phyloP scores from a whole-genome alignment of 116 monocot species.

The Cymodocea nodosa region DNA sequence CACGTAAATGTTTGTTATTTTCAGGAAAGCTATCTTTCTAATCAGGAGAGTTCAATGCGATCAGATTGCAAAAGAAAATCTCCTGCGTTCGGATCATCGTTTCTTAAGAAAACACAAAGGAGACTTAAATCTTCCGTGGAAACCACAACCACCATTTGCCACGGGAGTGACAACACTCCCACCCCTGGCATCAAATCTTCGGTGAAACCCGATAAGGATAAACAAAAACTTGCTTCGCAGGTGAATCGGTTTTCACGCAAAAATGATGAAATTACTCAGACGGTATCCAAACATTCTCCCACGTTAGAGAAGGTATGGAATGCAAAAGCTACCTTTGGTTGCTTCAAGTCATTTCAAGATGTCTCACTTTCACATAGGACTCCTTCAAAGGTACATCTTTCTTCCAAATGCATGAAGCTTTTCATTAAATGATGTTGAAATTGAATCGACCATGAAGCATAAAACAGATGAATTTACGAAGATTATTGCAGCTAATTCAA shows the following conservation, averaged over 20 bases:
- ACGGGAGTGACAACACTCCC: neutral
- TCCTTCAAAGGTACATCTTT: conserved; percentile 11
- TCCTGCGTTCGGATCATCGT: neutral
- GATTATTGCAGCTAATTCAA: neutral
- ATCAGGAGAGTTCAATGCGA: conserved; percentile 6
- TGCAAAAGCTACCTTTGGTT: neutral
- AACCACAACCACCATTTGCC: neutral
- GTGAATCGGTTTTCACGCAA: neutral
- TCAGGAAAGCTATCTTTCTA: conserved; percentile 9
- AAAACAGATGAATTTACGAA: too few relatives aligned
- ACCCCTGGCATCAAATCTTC: neutral
- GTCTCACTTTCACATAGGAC: neutral
- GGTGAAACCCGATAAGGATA: neutral
- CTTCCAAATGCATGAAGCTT: neutral
- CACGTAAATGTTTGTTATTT: neutral
- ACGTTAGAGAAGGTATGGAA: neutral
- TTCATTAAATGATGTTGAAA: neutral
- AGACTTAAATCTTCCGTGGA: neutral
- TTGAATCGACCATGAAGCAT: neutral
- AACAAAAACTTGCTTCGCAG: neutral
- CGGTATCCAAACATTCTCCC: neutral
- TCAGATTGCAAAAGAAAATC: conserved; percentile 5
- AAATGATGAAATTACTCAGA: neutral
- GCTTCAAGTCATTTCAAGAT: conserved; percentile 1
- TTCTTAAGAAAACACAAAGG: conserved; percentile 2